These are phyloP conservation scores for Pseudogymnoascus sp. DNA, from an alignment of 2,329 filamentous ascomycete genomes.

Conservation along the genomic window DNA sequence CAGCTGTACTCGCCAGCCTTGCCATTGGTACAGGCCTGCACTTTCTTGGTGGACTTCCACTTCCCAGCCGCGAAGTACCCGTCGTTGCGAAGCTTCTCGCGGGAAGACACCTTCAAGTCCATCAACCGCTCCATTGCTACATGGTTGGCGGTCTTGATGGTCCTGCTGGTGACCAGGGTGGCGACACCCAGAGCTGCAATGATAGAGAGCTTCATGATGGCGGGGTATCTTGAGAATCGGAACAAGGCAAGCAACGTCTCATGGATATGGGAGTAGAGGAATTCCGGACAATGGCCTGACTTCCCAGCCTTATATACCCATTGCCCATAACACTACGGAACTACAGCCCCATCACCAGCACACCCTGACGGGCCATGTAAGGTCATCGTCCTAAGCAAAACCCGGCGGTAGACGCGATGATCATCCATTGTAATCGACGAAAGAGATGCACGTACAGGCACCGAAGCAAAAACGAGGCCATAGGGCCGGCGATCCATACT, in stretches of 20 bases:
- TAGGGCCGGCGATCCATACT: neutral
- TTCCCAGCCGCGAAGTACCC: neutral
- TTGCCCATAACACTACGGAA: neutral
- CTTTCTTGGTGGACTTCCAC: neutral
- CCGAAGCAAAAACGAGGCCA: neutral
- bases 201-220: neutral
- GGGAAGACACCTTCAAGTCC: neutral
- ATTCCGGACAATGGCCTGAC: neutral
- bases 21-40: neutral
- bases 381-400: neutral
- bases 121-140: slow-evolving; percentile 1
- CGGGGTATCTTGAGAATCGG: neutral
- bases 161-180: neutral
- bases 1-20: slow-evolving; percentile 5
- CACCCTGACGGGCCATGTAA: neutral
- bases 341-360: neutral
- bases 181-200: neutral
- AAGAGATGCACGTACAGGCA: neutral
- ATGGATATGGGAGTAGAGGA: neutral
- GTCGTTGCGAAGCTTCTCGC: neutral
- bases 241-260: neutral
- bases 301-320: slow-evolving; percentile 2
- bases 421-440: neutral
- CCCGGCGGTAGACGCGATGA: neutral
- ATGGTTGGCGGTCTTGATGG: slow-evolving; percentile 1